Percentiles rank a stretch among this genome's conserved stretches.
These are phyloP conservation scores for Metarhizium sp. DNA, from an alignment of 2,329 filamentous ascomycete species.

Conservation along the genomic window DNA sequence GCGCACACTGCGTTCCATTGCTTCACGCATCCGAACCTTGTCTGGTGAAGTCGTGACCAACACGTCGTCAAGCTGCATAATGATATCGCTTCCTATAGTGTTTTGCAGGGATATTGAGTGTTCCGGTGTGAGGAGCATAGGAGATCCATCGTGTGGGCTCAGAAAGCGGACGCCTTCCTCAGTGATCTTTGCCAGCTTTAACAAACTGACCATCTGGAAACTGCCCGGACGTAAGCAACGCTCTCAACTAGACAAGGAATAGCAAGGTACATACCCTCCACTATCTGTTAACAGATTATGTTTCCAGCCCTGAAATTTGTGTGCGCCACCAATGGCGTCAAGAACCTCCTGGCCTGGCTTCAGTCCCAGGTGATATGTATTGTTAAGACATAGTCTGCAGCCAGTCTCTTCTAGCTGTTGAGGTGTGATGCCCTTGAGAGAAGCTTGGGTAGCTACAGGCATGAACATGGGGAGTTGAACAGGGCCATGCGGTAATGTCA, in stretches of 20 bases:
- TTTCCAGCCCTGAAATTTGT: slow-evolving; percentile 90
- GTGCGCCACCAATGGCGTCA: slow-evolving; percentile 81
- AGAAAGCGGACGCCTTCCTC: slow-evolving; percentile 93
- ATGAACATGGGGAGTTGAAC: slow-evolving; percentile 93
- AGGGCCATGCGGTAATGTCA: slow-evolving; percentile 83
- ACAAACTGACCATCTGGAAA: slow-evolving; percentile 96
- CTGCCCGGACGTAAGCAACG: slow-evolving; percentile 32
- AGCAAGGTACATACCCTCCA: slow-evolving; percentile 45
- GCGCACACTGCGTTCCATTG: slow-evolving; percentile 87
- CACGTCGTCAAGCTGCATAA: slow-evolving; percentile 99
- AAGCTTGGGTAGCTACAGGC: slow-evolving; percentile 96
- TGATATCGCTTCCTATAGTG: slow-evolving; percentile 95
- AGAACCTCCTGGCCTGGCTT: slow-evolving; percentile 90
- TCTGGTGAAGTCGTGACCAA: slow-evolving; percentile 94
- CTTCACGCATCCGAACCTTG: slow-evolving; percentile 76
- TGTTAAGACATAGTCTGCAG: slow-evolving; percentile 89
- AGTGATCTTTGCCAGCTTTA: slow-evolving; percentile 87
- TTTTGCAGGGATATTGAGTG: slow-evolving; percentile 96
- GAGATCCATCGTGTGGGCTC: slow-evolving; percentile 89
- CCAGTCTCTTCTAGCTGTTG: slow-evolving; percentile 84
- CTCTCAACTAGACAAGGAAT: slow-evolving; percentile 14
- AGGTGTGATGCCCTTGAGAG: slow-evolving; percentile 87
- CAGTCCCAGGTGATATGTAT: slow-evolving; percentile 92
- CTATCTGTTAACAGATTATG: slow-evolving; percentile 87
- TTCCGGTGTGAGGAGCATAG: slow-evolving; percentile 95